Conservation (phyloP, 352 stramenopile genomes). For the Aphanomyces astaci region DNA sequence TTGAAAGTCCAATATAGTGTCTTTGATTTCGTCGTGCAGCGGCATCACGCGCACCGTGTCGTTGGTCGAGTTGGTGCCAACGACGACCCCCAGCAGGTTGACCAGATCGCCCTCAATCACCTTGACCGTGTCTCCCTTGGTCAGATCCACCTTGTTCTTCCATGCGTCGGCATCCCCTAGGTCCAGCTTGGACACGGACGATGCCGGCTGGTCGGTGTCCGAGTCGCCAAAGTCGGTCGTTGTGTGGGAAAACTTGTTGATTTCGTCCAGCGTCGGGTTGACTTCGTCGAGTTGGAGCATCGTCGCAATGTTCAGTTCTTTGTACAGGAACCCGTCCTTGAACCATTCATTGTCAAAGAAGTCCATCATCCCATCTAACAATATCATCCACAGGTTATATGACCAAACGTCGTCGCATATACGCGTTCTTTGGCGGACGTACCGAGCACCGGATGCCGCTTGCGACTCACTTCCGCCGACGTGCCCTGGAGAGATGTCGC, state of each 20-base stretch:
- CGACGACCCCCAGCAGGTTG: constrained; percentile 85
- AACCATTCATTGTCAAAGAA: constrained; percentile 85
- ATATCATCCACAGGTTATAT: not conserved
- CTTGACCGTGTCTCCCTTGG: constrained; percentile 81
- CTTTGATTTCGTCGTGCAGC: constrained; percentile 86
- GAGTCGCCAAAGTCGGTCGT: constrained; percentile 49
- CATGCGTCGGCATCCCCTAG: constrained; percentile 62
- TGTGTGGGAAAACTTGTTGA: constrained; percentile 77
- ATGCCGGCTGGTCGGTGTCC: constrained; percentile 54
- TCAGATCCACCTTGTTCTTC: constrained; percentile 86
- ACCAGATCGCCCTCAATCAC: constrained; percentile 83
- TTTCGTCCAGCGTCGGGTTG: constrained; percentile 79
- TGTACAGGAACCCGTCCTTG: constrained; percentile 81
- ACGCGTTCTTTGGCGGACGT: too few relatives aligned
- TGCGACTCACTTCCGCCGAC: constrained; percentile 44
- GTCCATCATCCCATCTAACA: constrained; percentile 82
- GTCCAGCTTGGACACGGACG: constrained; percentile 44
- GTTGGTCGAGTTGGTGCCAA: constrained; percentile 83
- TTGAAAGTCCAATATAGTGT: constrained; percentile 85
- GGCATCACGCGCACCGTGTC: constrained; percentile 85
- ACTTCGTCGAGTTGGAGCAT: constrained; percentile 82
- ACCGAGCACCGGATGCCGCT: constrained; percentile 41
- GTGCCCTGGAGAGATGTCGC: constrained; percentile 47
- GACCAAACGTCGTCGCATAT: too few relatives aligned
- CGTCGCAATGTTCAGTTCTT: constrained; percentile 80